These are phyloP conservation scores for Tilletiaria anomala DNA, from an alignment of 1,284 basidiomycete species.

Conservation along the genomic window DNA sequence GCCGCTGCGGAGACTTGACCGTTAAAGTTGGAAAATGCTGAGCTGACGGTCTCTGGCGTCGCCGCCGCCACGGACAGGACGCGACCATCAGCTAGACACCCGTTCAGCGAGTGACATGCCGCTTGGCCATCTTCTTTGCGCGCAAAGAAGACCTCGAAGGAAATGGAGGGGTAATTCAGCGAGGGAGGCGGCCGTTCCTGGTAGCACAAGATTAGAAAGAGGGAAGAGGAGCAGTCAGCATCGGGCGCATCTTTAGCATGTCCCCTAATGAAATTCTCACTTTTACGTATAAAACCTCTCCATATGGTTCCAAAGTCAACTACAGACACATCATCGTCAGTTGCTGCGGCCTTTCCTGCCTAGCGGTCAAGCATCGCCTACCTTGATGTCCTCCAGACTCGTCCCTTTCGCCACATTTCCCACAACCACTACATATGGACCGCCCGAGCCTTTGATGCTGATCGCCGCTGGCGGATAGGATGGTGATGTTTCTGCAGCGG, in stretches of 20 bases:
- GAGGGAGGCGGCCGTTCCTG: slow-evolving; percentile 14
- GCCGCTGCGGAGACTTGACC: background rate
- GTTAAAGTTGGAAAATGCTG: background rate
- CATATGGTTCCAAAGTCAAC: slow-evolving; percentile 30
- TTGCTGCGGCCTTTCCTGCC: too few relatives aligned
- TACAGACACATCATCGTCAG: too few relatives aligned
- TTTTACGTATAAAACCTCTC: slow-evolving; percentile 21
- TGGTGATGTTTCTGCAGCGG: too few relatives aligned
- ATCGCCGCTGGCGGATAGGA: slow-evolving; percentile 18
- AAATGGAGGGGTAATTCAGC: slow-evolving; percentile 21
- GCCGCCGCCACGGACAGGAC: slow-evolving; percentile 14
- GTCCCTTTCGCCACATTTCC: slow-evolving; percentile 30
- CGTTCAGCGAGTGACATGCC: slow-evolving; percentile 29
- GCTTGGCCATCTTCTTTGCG: slow-evolving; percentile 13
- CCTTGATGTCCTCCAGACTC: slow-evolving; percentile 25
- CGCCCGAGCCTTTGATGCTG: slow-evolving; percentile 26
- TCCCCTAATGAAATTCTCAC: slow-evolving; percentile 1
- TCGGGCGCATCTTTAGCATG: background rate
- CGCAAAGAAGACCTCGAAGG: slow-evolving; percentile 29
- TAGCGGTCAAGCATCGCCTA: too few relatives aligned
- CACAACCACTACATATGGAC: slow-evolving; percentile 31
- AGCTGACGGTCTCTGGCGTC: background rate
- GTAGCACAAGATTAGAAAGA: background rate
- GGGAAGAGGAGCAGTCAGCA: background rate
- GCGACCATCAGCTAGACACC: slow-evolving; percentile 33